Evolutionary conservation across 495 filamentous ascomycete genomes (phyloP), one percentile per base, ranked within the genome.

Genomic region (Xanthoparmelia taractica): DNA sequence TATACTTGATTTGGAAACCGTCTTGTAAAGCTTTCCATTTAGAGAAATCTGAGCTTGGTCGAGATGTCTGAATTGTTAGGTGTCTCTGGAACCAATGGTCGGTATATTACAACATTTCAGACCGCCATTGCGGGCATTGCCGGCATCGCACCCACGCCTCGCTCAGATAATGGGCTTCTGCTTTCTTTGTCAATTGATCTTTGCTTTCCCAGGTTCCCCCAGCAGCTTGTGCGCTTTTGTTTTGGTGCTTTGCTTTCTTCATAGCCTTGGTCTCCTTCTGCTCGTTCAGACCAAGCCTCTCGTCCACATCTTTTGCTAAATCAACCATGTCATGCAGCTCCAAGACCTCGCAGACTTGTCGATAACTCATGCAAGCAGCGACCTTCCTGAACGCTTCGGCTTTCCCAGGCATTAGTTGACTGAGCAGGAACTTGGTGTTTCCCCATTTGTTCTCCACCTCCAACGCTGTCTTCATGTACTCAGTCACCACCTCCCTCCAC

Each of bases 401-500:
- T 74, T 94, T 96, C 6, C 93, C 91, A 0, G 91, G 88, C 36
- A 97, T 83, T 67, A 97, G 76, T 68, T 95, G 90, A 36, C 80
- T 80, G n/a, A 97, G 81, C 27, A 90, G 75, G 70, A 86, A 97
- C 71, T 97, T 97, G 10, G 92, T 96, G 74, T 97, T 98, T 41
- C 87, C 85, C 66, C 88, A 87, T 61, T 87, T 86, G 70, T 97
- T 97, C 70, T 93, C 87, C 45, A 87, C 82, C 59, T 87, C 85
- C 62, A 97, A 74, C 25, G 85, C 83, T 29, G 77, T 81, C 62
- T 80, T 77, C 56, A 97, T 63, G 70, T 96, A 96, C 60, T 85
- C 80, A 63, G 82, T 75, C 4, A 88, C 90, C 3, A 94, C 83
- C 27, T 91, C 87, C 45, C 75, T 71, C 92, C 92, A 97, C 0